Evolutionary conservation across 306 rosid species (phyloP).

Genomic region (Vigna nakashimae): DNA sequence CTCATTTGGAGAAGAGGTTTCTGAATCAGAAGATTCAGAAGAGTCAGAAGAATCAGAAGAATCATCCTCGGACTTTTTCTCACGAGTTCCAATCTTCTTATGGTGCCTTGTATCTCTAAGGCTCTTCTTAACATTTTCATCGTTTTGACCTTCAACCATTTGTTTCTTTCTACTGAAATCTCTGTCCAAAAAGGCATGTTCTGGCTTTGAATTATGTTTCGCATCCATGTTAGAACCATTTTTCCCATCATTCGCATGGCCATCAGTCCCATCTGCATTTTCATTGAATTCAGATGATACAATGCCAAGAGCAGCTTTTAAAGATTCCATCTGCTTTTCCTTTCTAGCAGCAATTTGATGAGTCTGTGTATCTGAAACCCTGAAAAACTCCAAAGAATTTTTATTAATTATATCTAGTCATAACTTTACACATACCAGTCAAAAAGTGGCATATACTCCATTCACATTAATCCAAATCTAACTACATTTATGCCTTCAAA

Average conservation of each 20-base stretch:
- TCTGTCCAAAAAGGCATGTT: slow-evolving; percentile 89
- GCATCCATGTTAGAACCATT: slow-evolving; percentile 53
- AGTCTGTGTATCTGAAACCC: slow-evolving; percentile 88
- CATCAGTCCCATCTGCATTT: slow-evolving; percentile 57
- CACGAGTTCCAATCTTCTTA: slow-evolving; percentile 55
- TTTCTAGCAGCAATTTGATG: slow-evolving; percentile 98
- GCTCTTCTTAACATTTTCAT: slow-evolving; percentile 56
- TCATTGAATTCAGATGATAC: slow-evolving; percentile 58
- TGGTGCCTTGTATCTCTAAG: slow-evolving; percentile 54
- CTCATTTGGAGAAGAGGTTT: slow-evolving; percentile 44
- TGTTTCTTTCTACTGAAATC: slow-evolving; percentile 62
- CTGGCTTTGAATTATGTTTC: slow-evolving; percentile 57
- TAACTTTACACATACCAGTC: not conserved
- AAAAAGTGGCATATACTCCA: not conserved
- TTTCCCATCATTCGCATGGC: slow-evolving; percentile 41
- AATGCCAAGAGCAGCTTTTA: slow-evolving; percentile 88
- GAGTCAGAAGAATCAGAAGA: slow-evolving; percentile 72
- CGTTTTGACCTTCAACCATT: slow-evolving; percentile 56
- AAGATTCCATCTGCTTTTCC: slow-evolving; percentile 89
- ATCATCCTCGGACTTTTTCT: slow-evolving; percentile 60
- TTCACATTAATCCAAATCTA: too few relatives aligned
- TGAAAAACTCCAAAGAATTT: slow-evolving; percentile 33
- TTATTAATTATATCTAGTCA: not conserved
- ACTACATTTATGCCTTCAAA: not conserved
- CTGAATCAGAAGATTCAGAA: slow-evolving; percentile 49